These are phyloP conservation scores for Smittium mucronatum DNA, from an alignment of 371 early-diverging fungal genomes.

Conservation along the genomic window DNA sequence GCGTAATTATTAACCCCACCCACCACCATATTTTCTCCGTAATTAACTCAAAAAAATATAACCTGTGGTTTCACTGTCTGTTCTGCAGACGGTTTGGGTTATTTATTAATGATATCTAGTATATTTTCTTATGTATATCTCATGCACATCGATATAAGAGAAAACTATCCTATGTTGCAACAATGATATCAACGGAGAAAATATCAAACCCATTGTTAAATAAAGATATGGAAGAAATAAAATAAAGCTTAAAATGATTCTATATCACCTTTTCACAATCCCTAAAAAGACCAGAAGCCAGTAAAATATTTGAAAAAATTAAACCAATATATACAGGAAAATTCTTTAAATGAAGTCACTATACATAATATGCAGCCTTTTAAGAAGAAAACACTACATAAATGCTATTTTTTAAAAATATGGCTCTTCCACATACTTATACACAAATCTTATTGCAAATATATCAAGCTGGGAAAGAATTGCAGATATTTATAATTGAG, in stretches of 20 bases:
- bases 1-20: too few species aligned
- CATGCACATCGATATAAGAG: not conserved
- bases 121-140: not conserved
- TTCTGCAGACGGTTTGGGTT: too few species aligned
- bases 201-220: not conserved
- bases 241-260: not conserved
- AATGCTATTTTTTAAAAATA: conserved; percentile 21
- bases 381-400: not conserved
- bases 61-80: too few species aligned
- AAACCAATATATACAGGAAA: not conserved
- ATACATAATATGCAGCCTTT: not conserved
- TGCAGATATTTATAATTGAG: conserved; percentile 35
- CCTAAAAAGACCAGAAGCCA: not conserved
- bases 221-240: not conserved
- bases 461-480: conserved; percentile 35
- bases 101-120: too few species aligned
- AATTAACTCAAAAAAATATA: too few species aligned
- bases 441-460: conserved; percentile 20
- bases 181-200: not conserved
- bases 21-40: too few species aligned
- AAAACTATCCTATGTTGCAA: not conserved
- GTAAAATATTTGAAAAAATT: not conserved
- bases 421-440: conserved; percentile 31
- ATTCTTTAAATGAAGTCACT: not conserved
- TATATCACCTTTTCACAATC: not conserved